Base-by-base conservation (phyloP, 768 basidiomycete species). In the Boletus barrowsii region DNA sequence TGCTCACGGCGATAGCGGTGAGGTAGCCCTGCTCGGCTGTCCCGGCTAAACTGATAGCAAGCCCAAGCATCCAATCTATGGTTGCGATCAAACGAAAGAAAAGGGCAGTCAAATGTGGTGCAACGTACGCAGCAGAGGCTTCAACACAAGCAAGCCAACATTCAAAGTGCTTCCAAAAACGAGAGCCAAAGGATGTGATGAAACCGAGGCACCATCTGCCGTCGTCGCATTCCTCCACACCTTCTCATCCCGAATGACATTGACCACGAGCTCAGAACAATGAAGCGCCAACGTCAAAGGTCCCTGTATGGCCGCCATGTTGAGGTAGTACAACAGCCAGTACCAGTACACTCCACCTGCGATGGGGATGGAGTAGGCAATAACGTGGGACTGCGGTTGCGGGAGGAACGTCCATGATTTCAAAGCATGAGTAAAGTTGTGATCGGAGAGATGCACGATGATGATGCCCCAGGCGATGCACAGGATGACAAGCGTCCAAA, bases 1-100 rank as follows among this genome's bases (percentile, higher is more conserved):
- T 71, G 57, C 44, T 58, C 45, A 67, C 58, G 9, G 51, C 42
- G 32, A 67, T 59, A 8, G 60, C 49, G 0, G 43, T 56, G 35
- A 68, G 42, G 18, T 44, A 35, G 2, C 48, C 58, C 5, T 42
- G 3, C 30, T 46, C 41, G 29, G 65, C 65, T 2, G 45, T 56
- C 32, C 60, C 57, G 0, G 52, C 46, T 33, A 62, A 56, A 51
- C 44, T 57, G 33, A 69, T 59, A 8, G 66, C 62, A 29, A 70
- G 64, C 8, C 68, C 68, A 36, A 71, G 63, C 68, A 71, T 69
- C 70, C 68, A 67, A 44, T 69, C 68, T 69, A 42, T 5, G 20
- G 18, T 2, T 33, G n/a, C 22, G 10, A 32, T 53, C 41, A 51
- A n/a, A 51, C 30, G 37, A 9, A 46, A 29, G 15, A 20, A 29